Conservation (phyloP, 2,329 filamentous ascomycete genomes). For the Microsporum canis region DNA sequence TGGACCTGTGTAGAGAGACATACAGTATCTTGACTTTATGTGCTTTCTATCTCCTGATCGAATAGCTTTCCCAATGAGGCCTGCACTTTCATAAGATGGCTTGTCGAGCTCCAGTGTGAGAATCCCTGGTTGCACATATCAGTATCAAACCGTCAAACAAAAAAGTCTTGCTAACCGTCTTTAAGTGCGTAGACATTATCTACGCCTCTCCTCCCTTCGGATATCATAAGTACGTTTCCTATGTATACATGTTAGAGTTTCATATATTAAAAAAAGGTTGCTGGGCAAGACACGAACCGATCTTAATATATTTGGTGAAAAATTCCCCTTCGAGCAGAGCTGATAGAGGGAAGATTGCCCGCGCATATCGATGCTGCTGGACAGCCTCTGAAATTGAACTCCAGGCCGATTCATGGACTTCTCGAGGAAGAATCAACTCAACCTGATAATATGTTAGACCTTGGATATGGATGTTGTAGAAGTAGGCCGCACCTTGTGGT, state of each 20-base stretch:
- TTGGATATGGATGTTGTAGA: background rate
- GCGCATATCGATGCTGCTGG: conserved; percentile 45
- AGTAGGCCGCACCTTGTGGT: conserved; percentile 48
- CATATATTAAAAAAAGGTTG: background rate
- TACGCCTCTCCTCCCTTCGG: conserved; percentile 57
- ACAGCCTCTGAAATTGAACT: conserved; percentile 39
- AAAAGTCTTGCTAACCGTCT: conserved; percentile 46
- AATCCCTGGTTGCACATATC: conserved; percentile 40
- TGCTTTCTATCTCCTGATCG: conserved; percentile 49
- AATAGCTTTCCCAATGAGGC: conserved; percentile 61
- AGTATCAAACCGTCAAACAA: background rate
- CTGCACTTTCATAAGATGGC: conserved; percentile 69
- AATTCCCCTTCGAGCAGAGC: conserved; percentile 64
- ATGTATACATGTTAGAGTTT: conserved; percentile 5
- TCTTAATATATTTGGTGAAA: conserved; percentile 75
- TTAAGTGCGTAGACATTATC: conserved; percentile 62
- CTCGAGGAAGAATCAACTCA: conserved; percentile 61
- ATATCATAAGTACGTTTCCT: conserved; percentile 77
- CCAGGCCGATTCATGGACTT: conserved; percentile 41
- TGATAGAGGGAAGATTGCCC: conserved; percentile 59
- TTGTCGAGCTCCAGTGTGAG: conserved; percentile 69
- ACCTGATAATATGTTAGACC: conserved; percentile 18
- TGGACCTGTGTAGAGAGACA: conserved; percentile 9
- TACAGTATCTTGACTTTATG: conserved; percentile 64
- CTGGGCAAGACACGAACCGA: conserved; percentile 40